phyloP scores from a whole-genome alignment of 2,329 filamentous ascomycete genomes.

The Exophiala phaeomuriformis region DNA sequence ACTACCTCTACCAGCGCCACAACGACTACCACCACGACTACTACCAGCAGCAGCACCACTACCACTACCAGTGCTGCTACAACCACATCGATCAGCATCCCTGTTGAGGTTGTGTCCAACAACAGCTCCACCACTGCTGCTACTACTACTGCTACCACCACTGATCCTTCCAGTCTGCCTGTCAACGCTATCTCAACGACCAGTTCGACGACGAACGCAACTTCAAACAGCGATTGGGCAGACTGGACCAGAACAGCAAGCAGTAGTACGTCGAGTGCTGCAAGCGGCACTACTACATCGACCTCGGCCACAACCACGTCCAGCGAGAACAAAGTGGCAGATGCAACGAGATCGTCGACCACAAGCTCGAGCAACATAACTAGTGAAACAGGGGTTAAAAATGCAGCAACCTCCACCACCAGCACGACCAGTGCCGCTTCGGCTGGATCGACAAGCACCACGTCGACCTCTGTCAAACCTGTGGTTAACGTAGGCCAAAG shows the following conservation, averaged over 20 bases:
- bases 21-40: conserved; percentile 1
- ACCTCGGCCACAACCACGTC: not conserved
- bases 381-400: not conserved
- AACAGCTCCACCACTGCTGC: not conserved
- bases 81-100: not conserved
- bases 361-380: not conserved
- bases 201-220: not conserved
- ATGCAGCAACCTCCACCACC: conserved; percentile 1
- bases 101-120: not conserved
- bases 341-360: conserved; percentile 1
- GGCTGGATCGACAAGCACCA: not conserved
- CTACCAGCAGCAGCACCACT: not conserved
- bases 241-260: conserved; percentile 4
- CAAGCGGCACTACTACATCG: not conserved
- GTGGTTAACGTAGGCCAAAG: not conserved
- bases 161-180: not conserved
- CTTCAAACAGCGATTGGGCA: not conserved
- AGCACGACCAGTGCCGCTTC: not conserved
- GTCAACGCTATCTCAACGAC: not conserved
- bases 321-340: not conserved
- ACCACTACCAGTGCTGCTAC: not conserved
- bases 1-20: not conserved
- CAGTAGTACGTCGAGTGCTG: not conserved
- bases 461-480: not conserved
- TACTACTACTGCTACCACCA: conserved; percentile 5